Base-by-base conservation (phyloP, 2,329 filamentous ascomycete species). In the Diaporthe caulivora region DNA sequence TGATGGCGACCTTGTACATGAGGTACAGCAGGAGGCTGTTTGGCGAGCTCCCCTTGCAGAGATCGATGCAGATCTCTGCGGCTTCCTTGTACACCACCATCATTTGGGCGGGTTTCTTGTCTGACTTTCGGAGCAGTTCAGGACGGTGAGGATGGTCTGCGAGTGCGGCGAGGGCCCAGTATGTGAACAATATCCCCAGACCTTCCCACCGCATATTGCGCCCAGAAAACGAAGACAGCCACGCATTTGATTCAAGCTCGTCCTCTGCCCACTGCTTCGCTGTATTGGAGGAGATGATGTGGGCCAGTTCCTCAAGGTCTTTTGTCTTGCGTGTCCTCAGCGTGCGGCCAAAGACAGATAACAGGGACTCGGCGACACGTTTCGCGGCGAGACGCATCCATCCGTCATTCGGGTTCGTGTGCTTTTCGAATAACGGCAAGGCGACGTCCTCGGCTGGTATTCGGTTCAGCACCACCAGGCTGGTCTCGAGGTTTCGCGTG, bases 171-270 rank as follows among this genome's bases (percentile, higher is more conserved):
- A 79, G 51, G 15, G 68, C 73, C 76, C 77, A 72, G 34, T 76
- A 76, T 0, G 77, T 64, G n/a, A 81, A 86, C 1, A 86, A 76
- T 15, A 86, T 69, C 0, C 84, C 85, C 1, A 87, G 70, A 0
- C 83, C 81, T 69, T 87, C 85, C 86, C 85, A 87, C 1, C 86
- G 80, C 26, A 85, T 77, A 21, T 81, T 82, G 0, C 75, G 74
- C 0, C 84, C 84, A 0, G 78, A 79, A 62, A 87, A 84, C 47
- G 85, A 83, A 2, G 76, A 77, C 0, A 83, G 76, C 84, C 84
- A 87, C n/a, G 77, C 77, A 4, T 81, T 75, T 0, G 82, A 75
- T n/a, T 81, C 79, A 0, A 78, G 73, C 11, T 83, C 80, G 0
- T 83, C 78, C 18, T 86, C 84, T 0, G 75, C 75, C 13, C 86